Conservation (phyloP, 768 basidiomycete genomes). For the Boletus barrowsii region DNA sequence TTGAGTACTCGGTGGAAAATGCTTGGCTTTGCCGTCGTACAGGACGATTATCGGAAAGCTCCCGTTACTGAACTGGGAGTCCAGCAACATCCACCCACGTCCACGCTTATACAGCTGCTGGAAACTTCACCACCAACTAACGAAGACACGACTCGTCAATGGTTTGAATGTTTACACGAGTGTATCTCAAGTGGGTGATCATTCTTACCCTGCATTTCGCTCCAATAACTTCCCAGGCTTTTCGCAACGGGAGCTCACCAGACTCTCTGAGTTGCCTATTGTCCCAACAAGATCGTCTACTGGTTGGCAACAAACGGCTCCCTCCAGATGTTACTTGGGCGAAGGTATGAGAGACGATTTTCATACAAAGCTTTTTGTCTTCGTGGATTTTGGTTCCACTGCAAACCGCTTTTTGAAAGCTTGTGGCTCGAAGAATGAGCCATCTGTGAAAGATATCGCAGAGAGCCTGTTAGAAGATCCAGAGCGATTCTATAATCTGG, state of each 20-base stretch:
- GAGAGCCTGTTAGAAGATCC: slow-evolving; percentile 65
- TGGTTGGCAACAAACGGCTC: slow-evolving; percentile 40
- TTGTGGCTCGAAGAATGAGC: slow-evolving; percentile 84
- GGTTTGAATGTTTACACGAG: slow-evolving; percentile 63
- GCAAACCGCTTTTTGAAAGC: slow-evolving; percentile 81
- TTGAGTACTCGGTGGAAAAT: slow-evolving; percentile 39
- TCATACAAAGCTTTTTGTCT: slow-evolving; percentile 76
- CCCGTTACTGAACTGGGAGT: slow-evolving; percentile 60
- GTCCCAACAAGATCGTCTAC: slow-evolving; percentile 32
- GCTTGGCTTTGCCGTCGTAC: slow-evolving; percentile 69
- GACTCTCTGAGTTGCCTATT: slow-evolving; percentile 54
- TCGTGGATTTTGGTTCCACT: slow-evolving; percentile 76
- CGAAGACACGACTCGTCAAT: slow-evolving; percentile 48
- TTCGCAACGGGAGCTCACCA: slow-evolving; percentile 45
- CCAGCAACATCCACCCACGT: slow-evolving; percentile 58
- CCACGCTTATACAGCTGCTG: slow-evolving; percentile 53
- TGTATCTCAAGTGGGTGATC: slow-evolving; percentile 50
- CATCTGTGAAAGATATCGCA: slow-evolving; percentile 76
- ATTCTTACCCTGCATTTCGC: neutral
- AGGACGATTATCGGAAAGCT: slow-evolving; percentile 46
- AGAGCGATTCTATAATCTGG: slow-evolving; percentile 59
- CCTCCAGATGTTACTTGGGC: slow-evolving; percentile 66
- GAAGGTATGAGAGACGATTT: slow-evolving; percentile 49
- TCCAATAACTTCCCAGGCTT: slow-evolving; percentile 44
- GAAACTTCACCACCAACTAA: slow-evolving; percentile 51